Conservation (phyloP, 2,329 filamentous ascomycete genomes). For the Parafenestella ontariensis region DNA sequence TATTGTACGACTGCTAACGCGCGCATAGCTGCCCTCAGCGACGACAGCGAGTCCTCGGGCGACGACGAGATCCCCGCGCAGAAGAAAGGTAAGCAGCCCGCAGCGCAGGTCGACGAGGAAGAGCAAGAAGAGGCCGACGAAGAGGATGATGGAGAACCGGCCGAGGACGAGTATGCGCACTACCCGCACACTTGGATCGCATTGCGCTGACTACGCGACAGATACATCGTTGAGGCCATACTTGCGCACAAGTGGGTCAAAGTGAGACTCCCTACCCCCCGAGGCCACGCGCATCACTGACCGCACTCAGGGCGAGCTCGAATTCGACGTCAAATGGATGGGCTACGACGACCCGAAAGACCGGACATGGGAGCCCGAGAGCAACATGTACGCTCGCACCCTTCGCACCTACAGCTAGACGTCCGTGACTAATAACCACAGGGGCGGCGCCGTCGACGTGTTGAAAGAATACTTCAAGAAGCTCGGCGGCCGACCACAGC, state of each 20-base stretch:
- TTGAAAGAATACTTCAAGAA: conserved; percentile 69
- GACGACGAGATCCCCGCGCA: conserved; percentile 37
- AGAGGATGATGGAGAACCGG: conserved; percentile 42
- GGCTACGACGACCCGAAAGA: conserved; percentile 75
- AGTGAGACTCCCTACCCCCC: conserved; percentile 40
- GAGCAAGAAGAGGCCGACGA: conserved; percentile 51
- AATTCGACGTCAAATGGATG: conserved; percentile 81
- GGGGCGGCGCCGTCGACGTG: conserved; percentile 56
- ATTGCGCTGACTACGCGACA: conserved; percentile 48
- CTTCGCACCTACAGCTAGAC: not conserved
- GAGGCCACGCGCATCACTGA: conserved; percentile 12
- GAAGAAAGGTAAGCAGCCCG: conserved; percentile 29
- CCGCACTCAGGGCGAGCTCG: conserved; percentile 33
- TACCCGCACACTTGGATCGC: not conserved
- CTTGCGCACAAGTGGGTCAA: conserved; percentile 64
- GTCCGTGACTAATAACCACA: conserved; percentile 13
- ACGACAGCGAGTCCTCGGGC: conserved; percentile 45
- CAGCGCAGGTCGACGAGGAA: conserved; percentile 26
- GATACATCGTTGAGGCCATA: conserved; percentile 79
- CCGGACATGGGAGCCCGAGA: conserved; percentile 79
- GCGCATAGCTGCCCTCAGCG: conserved; percentile 48
- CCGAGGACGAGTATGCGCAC: conserved; percentile 52
- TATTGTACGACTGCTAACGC: conserved; percentile 21
- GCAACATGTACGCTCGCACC: conserved; percentile 65
- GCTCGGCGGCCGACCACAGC: conserved; percentile 68